phyloP scores from a whole-genome alignment of 352 stramenopile genomes.

The Globisporangium irregulare region DNA sequence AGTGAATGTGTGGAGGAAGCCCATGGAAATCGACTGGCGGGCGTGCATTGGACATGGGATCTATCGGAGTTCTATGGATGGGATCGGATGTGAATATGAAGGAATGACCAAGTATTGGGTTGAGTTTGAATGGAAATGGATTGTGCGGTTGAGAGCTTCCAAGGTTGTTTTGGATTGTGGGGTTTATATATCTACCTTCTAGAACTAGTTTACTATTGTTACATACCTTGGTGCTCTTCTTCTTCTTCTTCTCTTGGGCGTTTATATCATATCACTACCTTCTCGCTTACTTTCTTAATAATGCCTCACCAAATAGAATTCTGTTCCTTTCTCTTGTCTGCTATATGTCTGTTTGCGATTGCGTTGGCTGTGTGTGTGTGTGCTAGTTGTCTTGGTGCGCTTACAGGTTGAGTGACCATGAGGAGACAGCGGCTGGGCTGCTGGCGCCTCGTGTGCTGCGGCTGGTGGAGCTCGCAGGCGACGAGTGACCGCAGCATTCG shows the following conservation, averaged over 20 bases:
- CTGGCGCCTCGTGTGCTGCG: conserved; percentile 5
- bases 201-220: conserved; percentile 9
- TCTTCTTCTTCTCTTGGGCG: not conserved
- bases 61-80: not conserved
- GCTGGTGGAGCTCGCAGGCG: not conserved
- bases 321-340: not conserved
- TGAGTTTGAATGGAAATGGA: not conserved
- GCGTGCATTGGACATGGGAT: not conserved
- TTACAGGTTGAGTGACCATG: conserved; percentile 8
- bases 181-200: conserved; percentile 4
- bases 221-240: conserved; percentile 2
- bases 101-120: not conserved
- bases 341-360: not conserved
- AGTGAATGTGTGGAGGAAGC: conserved; percentile 2
- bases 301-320: conserved; percentile 2
- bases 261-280: conserved; percentile 1
- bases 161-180: conserved; percentile 4
- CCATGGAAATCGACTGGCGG: not conserved
- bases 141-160: not conserved
- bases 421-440: not conserved
- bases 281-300: not conserved
- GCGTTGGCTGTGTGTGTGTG: not conserved
- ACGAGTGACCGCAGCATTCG: conserved; percentile 6
- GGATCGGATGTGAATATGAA: not conserved
- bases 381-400: not conserved